These are phyloP conservation scores for Fraxinus anomala DNA, from an alignment of 257 asterid species.

Conservation along the genomic window DNA sequence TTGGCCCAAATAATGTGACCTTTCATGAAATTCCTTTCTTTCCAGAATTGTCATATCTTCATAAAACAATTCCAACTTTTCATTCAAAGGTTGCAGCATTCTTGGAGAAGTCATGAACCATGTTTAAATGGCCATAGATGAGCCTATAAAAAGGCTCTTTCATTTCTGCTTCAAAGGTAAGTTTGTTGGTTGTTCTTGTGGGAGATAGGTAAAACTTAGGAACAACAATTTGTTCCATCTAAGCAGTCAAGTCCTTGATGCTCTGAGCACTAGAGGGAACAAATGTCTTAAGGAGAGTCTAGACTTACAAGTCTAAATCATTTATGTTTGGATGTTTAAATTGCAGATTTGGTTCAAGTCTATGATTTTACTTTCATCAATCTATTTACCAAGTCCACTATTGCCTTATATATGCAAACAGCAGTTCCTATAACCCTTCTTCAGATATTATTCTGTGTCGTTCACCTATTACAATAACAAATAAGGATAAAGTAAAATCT, in stretches of 20 bases:
- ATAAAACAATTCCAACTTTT: background rate
- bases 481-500: background rate
- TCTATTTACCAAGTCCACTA: background rate
- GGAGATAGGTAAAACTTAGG: background rate
- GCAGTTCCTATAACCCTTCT: background rate
- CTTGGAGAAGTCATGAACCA: too few relatives aligned
- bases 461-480: too few relatives aligned
- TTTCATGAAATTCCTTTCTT: background rate
- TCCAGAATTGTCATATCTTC: background rate
- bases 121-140: background rate
- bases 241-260: too few relatives aligned
- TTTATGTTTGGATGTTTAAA: background rate
- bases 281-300: background rate
- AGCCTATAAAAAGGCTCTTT: background rate
- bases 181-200: background rate
- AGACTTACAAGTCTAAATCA: background rate
- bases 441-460: background rate
- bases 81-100: too few relatives aligned
- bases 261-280: background rate
- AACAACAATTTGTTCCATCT: background rate
- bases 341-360: background rate
- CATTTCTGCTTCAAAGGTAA: background rate
- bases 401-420: background rate
- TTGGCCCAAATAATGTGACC: background rate
- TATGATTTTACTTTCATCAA: background rate